Conservation (phyloP, 2,329 filamentous ascomycete species). For the Sclerotinia sclerotiorum region DNA sequence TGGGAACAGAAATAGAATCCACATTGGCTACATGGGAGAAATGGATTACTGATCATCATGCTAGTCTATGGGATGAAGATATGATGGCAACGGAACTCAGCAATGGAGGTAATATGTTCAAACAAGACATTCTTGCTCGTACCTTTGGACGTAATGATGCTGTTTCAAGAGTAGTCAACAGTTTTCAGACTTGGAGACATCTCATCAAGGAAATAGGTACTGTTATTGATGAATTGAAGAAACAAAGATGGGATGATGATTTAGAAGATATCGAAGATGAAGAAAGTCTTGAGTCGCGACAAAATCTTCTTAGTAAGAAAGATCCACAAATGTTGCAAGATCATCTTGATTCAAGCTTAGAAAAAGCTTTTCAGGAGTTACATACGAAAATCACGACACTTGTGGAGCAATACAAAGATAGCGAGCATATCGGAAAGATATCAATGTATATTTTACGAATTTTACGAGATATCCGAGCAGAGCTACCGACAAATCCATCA, state of each 20-base stretch:
- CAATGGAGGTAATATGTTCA: constrained; percentile 65
- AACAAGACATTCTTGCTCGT: constrained; percentile 65
- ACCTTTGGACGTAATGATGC: constrained; percentile 71
- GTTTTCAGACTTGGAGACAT: constrained; percentile 72
- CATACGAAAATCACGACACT: constrained; percentile 54
- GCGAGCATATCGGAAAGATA: constrained; percentile 51
- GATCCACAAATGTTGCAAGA: constrained; percentile 66
- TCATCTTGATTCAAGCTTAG: constrained; percentile 56
- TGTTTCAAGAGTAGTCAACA: constrained; percentile 59
- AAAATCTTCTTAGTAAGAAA: constrained; percentile 67
- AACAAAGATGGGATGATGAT: constrained; percentile 74
- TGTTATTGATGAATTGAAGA: constrained; percentile 63
- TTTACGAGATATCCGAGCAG: constrained; percentile 69
- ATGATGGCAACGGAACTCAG: constrained; percentile 65
- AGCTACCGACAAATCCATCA: constrained; percentile 55
- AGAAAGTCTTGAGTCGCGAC: constrained; percentile 64
- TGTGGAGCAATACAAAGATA: constrained; percentile 49
- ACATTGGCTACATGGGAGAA: constrained; percentile 61
- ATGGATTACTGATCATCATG: constrained; percentile 50
- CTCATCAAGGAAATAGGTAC: constrained; percentile 66
- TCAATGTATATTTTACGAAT: constrained; percentile 70
- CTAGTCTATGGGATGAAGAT: constrained; percentile 66
- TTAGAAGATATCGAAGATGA: constrained; percentile 71
- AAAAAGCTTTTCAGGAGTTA: constrained; percentile 57
- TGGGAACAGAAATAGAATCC: constrained; percentile 63